Evolutionary conservation across 306 rosid species (phyloP), one percentile per base, ranked within the genome.

Genomic region (Mimosa bimucronata): DNA sequence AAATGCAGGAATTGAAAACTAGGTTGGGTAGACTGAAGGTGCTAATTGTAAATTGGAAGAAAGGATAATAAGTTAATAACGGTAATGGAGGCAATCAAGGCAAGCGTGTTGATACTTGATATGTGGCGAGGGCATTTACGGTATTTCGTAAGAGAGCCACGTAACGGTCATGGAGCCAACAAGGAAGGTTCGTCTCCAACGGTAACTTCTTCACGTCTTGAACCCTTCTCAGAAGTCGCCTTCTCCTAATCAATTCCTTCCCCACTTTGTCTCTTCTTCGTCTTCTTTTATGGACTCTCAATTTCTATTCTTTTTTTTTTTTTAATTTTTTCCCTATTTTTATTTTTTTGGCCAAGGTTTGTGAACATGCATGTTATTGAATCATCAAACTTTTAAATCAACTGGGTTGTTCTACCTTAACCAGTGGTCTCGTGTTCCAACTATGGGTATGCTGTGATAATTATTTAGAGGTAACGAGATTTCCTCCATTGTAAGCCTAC

Each of bases 141-240:
- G 62, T 21, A 55, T n/a, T 55, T 55, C 28, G 7, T 0, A 9
- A 55, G 29, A 55, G 62, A 26, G 14, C 3, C 29, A 21, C 29
- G 72, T 42, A 66, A 66, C 72, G 72, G 72, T 66, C 72, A 9
- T 15, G 72, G 72, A 66, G 72, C 72, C 29, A 66, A 19, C 72
- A 0, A 37, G 72, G 72, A 38, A 66, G 18, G 72, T 9, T 28
- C n/a, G 0, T 1, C 38, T 28, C 37, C 67, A 61, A 61, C 67
- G 67, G 67, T 61, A 26, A 61, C 64, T 7, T 10, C 13, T 7
- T 41, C 45, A 1, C 0, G 38, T 34, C 50, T 61, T 28, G 18
- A 12, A 11, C 66, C 16, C 10, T 61, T 26, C 66, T 13, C 19
- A 1, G 31, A 5, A 25, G 60, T 19, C 60, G 12, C 60, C 60